Conservation (phyloP, 306 rosid species). For the Cicer judaicum region DNA sequence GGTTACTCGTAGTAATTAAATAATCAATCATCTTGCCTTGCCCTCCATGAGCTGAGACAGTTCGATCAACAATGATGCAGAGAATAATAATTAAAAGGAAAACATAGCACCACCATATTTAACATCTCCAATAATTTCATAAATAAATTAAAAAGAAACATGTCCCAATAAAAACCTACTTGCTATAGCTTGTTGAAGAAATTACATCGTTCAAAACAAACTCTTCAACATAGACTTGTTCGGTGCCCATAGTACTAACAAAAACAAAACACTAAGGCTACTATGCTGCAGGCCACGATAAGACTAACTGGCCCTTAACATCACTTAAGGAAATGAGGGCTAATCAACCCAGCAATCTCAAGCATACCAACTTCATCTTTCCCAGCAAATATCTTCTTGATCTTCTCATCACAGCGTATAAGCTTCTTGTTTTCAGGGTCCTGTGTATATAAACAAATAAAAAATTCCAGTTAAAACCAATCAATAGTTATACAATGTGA, state of each 20-base stretch:
- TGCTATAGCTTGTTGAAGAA: constrained; percentile 37
- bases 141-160: constrained; percentile 11
- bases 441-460: constrained; percentile 49
- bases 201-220: constrained; percentile 43
- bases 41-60: neutral
- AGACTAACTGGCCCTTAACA: neutral
- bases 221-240: constrained; percentile 46
- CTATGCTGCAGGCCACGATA: constrained; percentile 41
- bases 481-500: constrained; percentile 7
- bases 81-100: neutral
- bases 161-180: constrained; percentile 38
- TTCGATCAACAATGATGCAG: neutral
- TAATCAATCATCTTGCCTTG: neutral
- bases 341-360: constrained; percentile 84
- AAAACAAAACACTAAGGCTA: constrained; percentile 38
- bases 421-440: constrained; percentile 81
- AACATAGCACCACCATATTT: constrained; percentile 11
- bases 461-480: constrained; percentile 34
- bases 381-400: constrained; percentile 83
- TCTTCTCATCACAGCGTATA: constrained; percentile 84
- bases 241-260: constrained; percentile 25
- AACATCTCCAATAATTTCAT: neutral
- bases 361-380: constrained; percentile 81
- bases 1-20: neutral
- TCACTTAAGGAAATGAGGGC: constrained; percentile 79